phyloP scores from a whole-genome alignment of 2,329 filamentous ascomycete genomes.

The Aspergillus sp. region DNA sequence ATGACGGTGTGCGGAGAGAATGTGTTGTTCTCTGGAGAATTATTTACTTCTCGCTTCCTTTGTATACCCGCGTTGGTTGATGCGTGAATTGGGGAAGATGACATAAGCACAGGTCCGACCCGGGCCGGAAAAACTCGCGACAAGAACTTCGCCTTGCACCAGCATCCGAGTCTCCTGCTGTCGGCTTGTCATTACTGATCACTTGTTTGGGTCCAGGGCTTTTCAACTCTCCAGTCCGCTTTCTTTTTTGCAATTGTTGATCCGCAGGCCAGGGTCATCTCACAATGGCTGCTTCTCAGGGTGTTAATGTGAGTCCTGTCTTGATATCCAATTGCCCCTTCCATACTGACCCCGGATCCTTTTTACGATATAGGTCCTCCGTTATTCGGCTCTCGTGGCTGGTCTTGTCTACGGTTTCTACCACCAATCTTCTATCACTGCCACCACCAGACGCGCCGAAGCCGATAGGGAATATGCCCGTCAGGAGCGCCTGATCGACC shows the following conservation, averaged over 20 bases:
- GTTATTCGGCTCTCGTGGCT: slow-evolving; percentile 89
- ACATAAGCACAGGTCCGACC: slow-evolving; percentile 39
- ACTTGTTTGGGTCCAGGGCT: slow-evolving; percentile 30
- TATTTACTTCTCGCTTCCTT: slow-evolving; percentile 22
- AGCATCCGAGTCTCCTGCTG: slow-evolving; percentile 25
- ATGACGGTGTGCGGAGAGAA: slow-evolving; percentile 26
- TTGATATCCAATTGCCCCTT: slow-evolving; percentile 16
- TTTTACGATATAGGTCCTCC: slow-evolving; percentile 70
- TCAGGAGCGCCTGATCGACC: slow-evolving; percentile 86
- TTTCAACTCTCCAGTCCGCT: slow-evolving; percentile 29
- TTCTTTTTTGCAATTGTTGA: slow-evolving; percentile 40
- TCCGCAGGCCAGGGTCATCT: slow-evolving; percentile 44
- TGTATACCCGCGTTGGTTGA: slow-evolving; percentile 2
- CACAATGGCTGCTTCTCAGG: slow-evolving; percentile 64
- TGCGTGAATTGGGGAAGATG: slow-evolving; percentile 25
- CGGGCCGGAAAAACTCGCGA: slow-evolving; percentile 46
- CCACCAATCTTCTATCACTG: slow-evolving; percentile 80
- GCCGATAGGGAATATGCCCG: slow-evolving; percentile 82
- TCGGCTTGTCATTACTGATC: slow-evolving; percentile 41
- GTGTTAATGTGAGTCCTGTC: slow-evolving; percentile 60
- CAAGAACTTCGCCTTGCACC: slow-evolving; percentile 38
- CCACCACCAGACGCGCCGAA: slow-evolving; percentile 68
- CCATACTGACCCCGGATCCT: slow-evolving; percentile 15
- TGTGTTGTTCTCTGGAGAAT: slow-evolving; percentile 11
- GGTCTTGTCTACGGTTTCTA: slow-evolving; percentile 95